Conservation (phyloP, 805 yeast genomes). For the Spencermartinsiella europaea region DNA sequence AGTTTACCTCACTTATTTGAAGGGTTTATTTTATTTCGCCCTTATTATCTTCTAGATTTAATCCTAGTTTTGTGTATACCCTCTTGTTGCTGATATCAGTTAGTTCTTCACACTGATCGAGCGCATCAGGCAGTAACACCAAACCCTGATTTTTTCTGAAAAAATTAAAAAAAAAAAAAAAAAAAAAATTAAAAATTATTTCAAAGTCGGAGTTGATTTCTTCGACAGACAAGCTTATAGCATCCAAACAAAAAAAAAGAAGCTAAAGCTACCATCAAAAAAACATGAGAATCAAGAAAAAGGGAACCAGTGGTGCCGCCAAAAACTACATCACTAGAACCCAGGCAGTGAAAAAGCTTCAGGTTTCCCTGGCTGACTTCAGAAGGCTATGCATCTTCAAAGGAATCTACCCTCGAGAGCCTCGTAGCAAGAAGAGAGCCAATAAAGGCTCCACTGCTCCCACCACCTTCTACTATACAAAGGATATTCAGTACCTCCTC, state of each 20-base stretch:
- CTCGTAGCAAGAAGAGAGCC: constrained; percentile 91
- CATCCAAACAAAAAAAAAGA: background rate
- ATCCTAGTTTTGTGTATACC: no score
- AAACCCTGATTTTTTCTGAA: background rate
- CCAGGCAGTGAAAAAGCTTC: constrained; percentile 87
- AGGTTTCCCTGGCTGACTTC: constrained; percentile 92
- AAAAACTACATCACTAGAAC: constrained; percentile 90
- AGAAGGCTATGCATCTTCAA: constrained; percentile 91
- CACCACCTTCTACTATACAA: constrained; percentile 85
- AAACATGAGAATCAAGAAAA: constrained; percentile 62
- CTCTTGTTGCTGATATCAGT: no score
- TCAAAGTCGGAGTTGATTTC: background rate
- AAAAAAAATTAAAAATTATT: background rate
- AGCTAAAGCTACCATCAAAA: no score
- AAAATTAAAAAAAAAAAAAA: constrained; percentile 6
- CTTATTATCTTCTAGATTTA: no score
- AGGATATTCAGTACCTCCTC: constrained; percentile 89
- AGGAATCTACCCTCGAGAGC: constrained; percentile 97
- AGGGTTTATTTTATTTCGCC: no score
- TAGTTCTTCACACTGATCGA: no score
- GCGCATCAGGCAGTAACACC: background rate
- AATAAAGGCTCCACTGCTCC: constrained; percentile 98
- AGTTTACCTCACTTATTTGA: no score
- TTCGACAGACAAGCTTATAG: no score
- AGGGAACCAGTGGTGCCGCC: constrained; percentile 80